Base-by-base conservation (phyloP, 768 basidiomycete species). In the Pseudohyphozyma bogoriensis region DNA sequence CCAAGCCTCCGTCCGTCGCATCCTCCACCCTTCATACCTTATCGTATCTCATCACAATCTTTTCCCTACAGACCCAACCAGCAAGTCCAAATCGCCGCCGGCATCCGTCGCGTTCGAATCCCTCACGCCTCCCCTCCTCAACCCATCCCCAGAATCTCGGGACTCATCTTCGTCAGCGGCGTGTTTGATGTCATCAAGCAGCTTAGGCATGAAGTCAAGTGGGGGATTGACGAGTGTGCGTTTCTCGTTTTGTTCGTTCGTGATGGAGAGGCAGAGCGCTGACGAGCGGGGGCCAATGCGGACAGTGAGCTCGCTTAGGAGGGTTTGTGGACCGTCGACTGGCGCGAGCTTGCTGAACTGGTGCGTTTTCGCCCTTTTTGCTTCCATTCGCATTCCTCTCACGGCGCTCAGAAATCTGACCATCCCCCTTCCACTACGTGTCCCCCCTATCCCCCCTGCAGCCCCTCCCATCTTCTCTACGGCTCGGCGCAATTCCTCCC, bases 101-200 rank as follows among this genome's bases (percentile, higher is more conserved):
- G 69, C 18, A 56, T 70, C 33, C 46, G 62, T 15, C 52, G 53
- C 8, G 37, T 67, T 36, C 42, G 52, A 24, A 61, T 68, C 24
- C 69, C 7, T 51, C 64, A 6, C 42, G 56, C 7, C 53, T 68
- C 3, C 69, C 69, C 3, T 36, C 36, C n/a, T n/a, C n/a, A n/a
- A n/a, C n/a, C n/a, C n/a, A n/a, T n/a, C n/a, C n/a, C n/a, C n/a
- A n/a, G n/a, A 8, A 51, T 70, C 18, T 51, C 56, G 18, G 68
- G 69, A 1, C 37, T 69, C 29, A 69, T 70, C 36, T 49, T 70
- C 22, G 47, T 70, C 3, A 35, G 68, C 4, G 65, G 68, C 24
- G 59, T 70, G 6, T 51, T 52, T 42, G 68, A 70, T 46, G 50
- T 68, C 33, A 63, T 69, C 65, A 63, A 65, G 53, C 69, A 70